These are phyloP conservation scores for Aspergillus sp. DNA, from an alignment of 2,329 filamentous ascomycete genomes.

Conservation along the genomic window DNA sequence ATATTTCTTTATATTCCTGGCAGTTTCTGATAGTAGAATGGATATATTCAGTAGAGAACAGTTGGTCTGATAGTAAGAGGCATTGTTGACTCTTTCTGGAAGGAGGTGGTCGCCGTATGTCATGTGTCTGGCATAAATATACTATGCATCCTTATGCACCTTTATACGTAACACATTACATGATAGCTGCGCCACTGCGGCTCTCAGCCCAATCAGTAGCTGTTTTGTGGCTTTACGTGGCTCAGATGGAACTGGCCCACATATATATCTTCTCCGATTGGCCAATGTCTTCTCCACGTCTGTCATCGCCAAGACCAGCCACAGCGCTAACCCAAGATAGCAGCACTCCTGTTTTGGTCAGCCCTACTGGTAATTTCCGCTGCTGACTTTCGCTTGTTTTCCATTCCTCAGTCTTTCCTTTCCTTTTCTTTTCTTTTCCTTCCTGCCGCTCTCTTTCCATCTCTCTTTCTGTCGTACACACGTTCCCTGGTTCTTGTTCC, in stretches of 20 bases:
- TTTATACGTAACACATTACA: neutral
- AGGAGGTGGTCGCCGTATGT: neutral
- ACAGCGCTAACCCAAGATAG: too few species aligned
- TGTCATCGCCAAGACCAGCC: neutral
- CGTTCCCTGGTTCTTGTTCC: neutral
- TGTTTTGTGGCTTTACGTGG: neutral
- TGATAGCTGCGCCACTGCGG: neutral
- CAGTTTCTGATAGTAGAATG: too few species aligned
- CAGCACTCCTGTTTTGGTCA: neutral
- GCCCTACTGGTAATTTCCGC: neutral
- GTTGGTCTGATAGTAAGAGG: too few species aligned
- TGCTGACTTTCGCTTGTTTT: neutral
- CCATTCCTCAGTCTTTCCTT: constrained; percentile 1
- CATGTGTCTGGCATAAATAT: neutral
- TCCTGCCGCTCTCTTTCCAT: neutral
- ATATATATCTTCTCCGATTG: neutral
- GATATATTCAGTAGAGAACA: too few species aligned
- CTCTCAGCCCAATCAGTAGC: neutral
- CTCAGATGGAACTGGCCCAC: neutral
- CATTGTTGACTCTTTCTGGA: neutral
- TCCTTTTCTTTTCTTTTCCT: neutral
- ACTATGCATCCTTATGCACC: neutral
- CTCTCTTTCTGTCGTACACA: neutral
- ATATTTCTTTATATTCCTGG: too few species aligned
- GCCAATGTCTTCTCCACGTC: neutral